Conservation (phyloP, 2,329 filamentous ascomycete species). For the Penicillium sp. region DNA sequence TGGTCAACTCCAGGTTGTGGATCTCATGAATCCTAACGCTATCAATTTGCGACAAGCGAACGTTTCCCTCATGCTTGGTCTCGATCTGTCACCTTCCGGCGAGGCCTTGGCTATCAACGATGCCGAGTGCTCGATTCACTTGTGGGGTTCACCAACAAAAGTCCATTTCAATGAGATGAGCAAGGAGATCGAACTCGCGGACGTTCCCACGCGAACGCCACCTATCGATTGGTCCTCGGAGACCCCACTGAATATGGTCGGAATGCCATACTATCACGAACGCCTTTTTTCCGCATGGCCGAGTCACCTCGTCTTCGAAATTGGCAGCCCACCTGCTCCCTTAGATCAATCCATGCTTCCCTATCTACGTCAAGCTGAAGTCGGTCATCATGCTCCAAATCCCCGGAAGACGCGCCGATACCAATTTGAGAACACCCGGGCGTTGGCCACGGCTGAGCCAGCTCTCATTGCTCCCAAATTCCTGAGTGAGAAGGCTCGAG, state of each 20-base stretch:
- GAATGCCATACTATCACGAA: slow-evolving; percentile 91
- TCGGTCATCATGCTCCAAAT: slow-evolving; percentile 73
- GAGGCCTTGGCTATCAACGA: slow-evolving; percentile 79
- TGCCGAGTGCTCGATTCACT: slow-evolving; percentile 68
- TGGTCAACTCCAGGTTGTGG: slow-evolving; percentile 91
- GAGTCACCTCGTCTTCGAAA: slow-evolving; percentile 71
- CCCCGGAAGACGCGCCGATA: slow-evolving; percentile 68
- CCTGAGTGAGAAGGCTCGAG: slow-evolving; percentile 83
- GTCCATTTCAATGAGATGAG: slow-evolving; percentile 80
- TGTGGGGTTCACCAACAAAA: slow-evolving; percentile 84
- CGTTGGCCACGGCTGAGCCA: slow-evolving; percentile 54
- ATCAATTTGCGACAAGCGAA: slow-evolving; percentile 80
- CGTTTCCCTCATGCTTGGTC: slow-evolving; percentile 67
- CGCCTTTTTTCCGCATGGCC: slow-evolving; percentile 84
- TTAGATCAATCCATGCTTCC: slow-evolving; percentile 66
- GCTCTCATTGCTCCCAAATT: slow-evolving; percentile 77
- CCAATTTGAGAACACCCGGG: slow-evolving; percentile 72
- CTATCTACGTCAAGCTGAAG: slow-evolving; percentile 64
- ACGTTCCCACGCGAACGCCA: slow-evolving; percentile 57
- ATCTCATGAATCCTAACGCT: slow-evolving; percentile 87
- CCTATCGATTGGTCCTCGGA: slow-evolving; percentile 65
- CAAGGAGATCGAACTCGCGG: slow-evolving; percentile 70
- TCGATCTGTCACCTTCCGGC: slow-evolving; percentile 82
- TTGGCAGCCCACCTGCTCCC: slow-evolving; percentile 73
- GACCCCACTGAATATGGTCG: slow-evolving; percentile 74